Base-by-base conservation (phyloP, 345 rosid genomes). In the Limnanthes douglasii region DNA sequence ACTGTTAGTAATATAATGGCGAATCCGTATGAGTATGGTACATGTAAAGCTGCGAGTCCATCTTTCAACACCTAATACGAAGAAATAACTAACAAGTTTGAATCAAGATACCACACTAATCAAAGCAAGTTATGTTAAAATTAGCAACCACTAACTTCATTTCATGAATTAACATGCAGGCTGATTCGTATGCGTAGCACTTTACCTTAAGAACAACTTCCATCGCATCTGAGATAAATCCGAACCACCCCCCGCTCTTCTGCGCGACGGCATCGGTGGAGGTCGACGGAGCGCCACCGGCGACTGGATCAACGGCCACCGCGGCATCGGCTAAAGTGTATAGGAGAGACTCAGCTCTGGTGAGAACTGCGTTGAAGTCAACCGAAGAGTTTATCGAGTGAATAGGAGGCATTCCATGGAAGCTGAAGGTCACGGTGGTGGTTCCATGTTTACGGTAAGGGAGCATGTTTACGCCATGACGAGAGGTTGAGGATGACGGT, bases 171-270 rank as follows among this genome's bases (percentile, higher is more conserved):
- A 28, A 28, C 5, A 28, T 28, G 11, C 4, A 9, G n/a, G 14
- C 14, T n/a, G n/a, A 28, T 11, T 1, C 11, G 11, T 2, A 26
- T 4, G 32, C 5, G 3, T 10, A 11, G 4, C 22, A 29, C 11
- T 24, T 9, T 46, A 78, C 98, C 86, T 83, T 90, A 29, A 84
- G 95, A 16, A 84, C 94, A 34, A 70, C 34, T 45, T 90, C 98
- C 98, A 84, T 84, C 9, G 55, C 57, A 8, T 90, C 92, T 5
- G 98, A 68, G 55, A 90, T 80, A 25, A 84, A 84, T 5, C 86
- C 86, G 45, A 90, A 84, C 95, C 95, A 90, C 4, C 95, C 86
- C 5, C 94, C 86, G 42, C 31, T 76, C 69, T 80, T 90, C 55
- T 74, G 92, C 6, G 48, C 65, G 17, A 65, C 56, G 3, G 58